Conservation (phyloP, 2,329 filamentous ascomycete species). For the Hymenoscyphus occultus region DNA sequence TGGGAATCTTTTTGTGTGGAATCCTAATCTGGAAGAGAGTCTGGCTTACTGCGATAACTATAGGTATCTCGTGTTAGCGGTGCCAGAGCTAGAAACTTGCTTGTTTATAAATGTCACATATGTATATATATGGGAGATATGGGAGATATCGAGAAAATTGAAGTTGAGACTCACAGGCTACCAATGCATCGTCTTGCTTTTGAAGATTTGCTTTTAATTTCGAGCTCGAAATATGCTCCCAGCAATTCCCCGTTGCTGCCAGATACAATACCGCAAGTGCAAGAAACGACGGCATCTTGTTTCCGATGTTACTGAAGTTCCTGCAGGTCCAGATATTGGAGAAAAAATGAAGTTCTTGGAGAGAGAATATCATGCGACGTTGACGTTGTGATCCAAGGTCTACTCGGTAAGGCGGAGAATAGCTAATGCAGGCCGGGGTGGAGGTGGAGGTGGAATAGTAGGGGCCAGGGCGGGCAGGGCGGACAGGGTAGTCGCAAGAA, state of each 20-base stretch:
- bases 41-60: constrained; percentile 21
- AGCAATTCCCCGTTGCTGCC: constrained; percentile 13
- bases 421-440: background rate
- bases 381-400: background rate
- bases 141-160: too few species aligned
- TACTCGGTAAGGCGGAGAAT: background rate
- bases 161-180: constrained; percentile 22
- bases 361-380: background rate
- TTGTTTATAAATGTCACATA: background rate
- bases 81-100: background rate
- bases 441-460: too few species aligned
- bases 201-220: constrained; percentile 14
- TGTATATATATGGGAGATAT: too few species aligned
- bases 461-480: too few species aligned
- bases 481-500: background rate
- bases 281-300: background rate
- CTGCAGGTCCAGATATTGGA: background rate
- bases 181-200: constrained; percentile 14
- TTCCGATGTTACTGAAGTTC: background rate
- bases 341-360: background rate
- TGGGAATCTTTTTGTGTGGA: background rate
- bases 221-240: constrained; percentile 18
- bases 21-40: background rate
- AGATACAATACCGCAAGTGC: constrained; percentile 2
- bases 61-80: background rate